phyloP scores from a whole-genome alignment of 108 stramenopile species.

The Seminavis robusta region DNA sequence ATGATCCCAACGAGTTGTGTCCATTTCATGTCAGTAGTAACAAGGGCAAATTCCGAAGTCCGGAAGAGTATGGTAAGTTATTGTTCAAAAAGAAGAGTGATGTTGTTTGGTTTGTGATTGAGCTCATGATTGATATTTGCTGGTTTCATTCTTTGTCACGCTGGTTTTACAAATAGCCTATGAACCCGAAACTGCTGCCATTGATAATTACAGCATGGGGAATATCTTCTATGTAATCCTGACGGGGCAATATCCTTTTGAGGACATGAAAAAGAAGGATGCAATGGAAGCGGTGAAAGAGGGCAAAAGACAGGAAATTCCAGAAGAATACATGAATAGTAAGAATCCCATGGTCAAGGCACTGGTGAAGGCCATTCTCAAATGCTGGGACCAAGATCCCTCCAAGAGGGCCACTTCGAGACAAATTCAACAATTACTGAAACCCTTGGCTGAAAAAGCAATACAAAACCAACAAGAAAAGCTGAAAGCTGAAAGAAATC shows the following conservation, averaged over 20 bases:
- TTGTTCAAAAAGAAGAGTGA: no score
- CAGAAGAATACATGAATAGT: neutral
- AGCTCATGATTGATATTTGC: no score
- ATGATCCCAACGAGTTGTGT: conserved; percentile 24
- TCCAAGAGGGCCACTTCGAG: conserved; percentile 41
- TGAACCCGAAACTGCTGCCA: no score
- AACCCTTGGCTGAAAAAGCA: no score
- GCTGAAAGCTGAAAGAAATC: no score
- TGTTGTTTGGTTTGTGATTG: no score
- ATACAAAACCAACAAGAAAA: no score
- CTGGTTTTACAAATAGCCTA: no score
- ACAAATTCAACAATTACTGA: conserved; percentile 25
- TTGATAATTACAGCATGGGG: conserved; percentile 69
- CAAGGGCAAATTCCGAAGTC: conserved; percentile 59
- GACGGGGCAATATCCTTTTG: conserved; percentile 41
- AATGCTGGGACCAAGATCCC: conserved; percentile 52
- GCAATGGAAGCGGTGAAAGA: conserved; percentile 25
- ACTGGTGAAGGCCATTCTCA: conserved; percentile 41
- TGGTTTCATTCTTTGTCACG: no score
- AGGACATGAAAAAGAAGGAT: conserved; percentile 16
- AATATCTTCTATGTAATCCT: conserved; percentile 58
- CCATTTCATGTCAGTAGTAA: conserved; percentile 41
- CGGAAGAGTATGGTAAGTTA: conserved; percentile 71
- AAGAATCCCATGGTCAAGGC: conserved; percentile 32
- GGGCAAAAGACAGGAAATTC: conserved; percentile 39